Evolutionary conservation across 495 filamentous ascomycete genomes (phyloP).

Genomic region (Margaritispora aquatica): DNA sequence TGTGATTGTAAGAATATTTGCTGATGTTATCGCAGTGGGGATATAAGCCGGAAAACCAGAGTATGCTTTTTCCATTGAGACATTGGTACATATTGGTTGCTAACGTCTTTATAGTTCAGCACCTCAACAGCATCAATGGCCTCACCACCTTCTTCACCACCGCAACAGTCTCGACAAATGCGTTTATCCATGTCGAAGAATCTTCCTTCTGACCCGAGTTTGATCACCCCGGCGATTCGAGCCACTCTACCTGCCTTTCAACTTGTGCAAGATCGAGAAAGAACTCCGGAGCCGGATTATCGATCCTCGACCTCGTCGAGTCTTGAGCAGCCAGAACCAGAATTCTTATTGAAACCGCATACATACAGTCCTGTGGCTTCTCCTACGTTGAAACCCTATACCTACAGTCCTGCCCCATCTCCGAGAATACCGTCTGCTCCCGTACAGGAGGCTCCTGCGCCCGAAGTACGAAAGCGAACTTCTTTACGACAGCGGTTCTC

Average conservation of each 20-base stretch:
- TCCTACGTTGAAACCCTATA: conserved; percentile 34
- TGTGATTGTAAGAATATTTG: background rate
- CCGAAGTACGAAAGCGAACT: conserved; percentile 27
- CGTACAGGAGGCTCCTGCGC: conserved; percentile 6
- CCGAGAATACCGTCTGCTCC: conserved; percentile 10
- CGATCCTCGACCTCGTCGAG: background rate
- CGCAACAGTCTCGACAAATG: conserved; percentile 7
- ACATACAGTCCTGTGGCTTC: conserved; percentile 48
- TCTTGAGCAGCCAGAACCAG: conserved; percentile 25
- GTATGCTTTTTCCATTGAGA: conserved; percentile 29
- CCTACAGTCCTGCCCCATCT: conserved; percentile 44
- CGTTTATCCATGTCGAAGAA: conserved; percentile 17
- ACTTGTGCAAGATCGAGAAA: conserved; percentile 20
- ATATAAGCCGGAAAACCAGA: conserved; percentile 60
- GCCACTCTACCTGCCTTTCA: conserved; percentile 22
- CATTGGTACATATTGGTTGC: background rate
- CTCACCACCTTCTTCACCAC: conserved; percentile 10
- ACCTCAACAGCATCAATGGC: conserved; percentile 8
- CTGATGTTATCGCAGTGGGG: conserved; percentile 28
- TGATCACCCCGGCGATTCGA: conserved; percentile 22
- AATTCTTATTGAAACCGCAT: conserved; percentile 42
- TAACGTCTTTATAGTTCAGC: conserved; percentile 22
- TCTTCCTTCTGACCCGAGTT: conserved; percentile 18
- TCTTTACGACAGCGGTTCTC: conserved; percentile 45
- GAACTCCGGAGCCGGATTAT: conserved; percentile 12